phyloP scores from a whole-genome alignment of 257 asterid genomes.

The Solanum chaucha region DNA sequence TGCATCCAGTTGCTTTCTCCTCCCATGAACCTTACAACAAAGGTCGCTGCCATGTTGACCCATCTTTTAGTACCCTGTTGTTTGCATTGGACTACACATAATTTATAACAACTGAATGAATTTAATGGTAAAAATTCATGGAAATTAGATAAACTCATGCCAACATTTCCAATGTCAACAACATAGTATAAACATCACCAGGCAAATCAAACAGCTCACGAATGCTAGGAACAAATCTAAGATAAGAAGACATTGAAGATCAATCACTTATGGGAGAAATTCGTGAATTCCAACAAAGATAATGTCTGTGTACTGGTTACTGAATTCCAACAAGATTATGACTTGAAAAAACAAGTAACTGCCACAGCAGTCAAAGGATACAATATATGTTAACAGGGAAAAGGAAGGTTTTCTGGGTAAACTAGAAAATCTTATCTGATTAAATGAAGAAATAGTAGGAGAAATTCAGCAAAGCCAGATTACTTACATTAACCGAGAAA shows the following conservation, averaged over 20 bases:
- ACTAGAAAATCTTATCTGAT: neutral
- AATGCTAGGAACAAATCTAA: neutral
- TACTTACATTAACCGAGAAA: conserved; percentile 49
- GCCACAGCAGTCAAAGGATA: neutral
- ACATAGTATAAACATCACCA: neutral
- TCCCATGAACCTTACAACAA: neutral
- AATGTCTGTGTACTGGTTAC: neutral
- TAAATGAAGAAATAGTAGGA: neutral
- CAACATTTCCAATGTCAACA: neutral
- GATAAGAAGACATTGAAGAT: neutral
- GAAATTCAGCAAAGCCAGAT: conserved; percentile 4
- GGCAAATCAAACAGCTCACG: neutral
- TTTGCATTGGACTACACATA: neutral
- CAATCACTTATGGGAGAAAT: neutral
- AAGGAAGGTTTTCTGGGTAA: neutral
- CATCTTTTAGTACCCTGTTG: neutral
- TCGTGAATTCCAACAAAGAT: neutral
- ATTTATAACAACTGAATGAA: neutral
- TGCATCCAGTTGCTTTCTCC: neutral
- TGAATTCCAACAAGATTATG: neutral
- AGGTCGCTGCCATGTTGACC: neutral
- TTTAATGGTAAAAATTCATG: neutral
- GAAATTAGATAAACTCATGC: neutral
- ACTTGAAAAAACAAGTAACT: neutral
- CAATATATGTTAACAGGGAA: neutral